Conservation (phyloP, 2,329 filamentous ascomycete genomes). For the Cadophora luteo-olivacea region DNA sequence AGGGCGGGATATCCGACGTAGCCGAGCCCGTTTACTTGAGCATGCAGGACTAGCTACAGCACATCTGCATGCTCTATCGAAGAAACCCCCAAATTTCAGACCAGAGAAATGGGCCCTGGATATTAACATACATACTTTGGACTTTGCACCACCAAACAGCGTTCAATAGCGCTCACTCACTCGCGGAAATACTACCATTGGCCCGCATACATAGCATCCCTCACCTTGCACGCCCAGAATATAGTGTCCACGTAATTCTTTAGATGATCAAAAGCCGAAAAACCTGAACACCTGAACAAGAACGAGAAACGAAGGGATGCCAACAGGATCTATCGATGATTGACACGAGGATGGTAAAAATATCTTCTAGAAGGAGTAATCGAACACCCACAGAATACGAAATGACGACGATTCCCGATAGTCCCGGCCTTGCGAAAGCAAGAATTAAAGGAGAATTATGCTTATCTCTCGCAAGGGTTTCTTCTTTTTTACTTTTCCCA, state of each 20-base stretch:
- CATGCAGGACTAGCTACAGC: conserved; percentile 13
- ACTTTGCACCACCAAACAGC: not conserved
- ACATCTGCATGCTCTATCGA: conserved; percentile 1
- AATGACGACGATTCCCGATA: not conserved
- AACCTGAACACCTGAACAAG: not conserved
- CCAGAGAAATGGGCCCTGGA: conserved; percentile 1
- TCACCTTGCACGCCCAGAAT: not conserved
- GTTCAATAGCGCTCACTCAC: conserved; percentile 7
- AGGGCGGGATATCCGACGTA: conserved; percentile 1
- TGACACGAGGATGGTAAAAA: not conserved
- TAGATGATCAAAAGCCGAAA: not conserved
- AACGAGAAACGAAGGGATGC: not conserved
- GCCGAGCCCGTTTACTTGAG: conserved; percentile 1
- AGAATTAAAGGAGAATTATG: conserved; percentile 11
- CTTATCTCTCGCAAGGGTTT: conserved; percentile 10
- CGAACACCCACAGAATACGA: not conserved
- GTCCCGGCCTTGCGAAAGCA: conserved; percentile 1
- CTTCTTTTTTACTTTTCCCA: too few species aligned
- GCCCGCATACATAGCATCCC: not conserved
- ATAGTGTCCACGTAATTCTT: conserved; percentile 4
- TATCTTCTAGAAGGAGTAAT: conserved; percentile 6
- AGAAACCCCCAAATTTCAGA: not conserved
- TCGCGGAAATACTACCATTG: conserved; percentile 10
- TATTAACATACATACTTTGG: conserved; percentile 5
- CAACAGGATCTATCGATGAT: not conserved